phyloP scores from a whole-genome alignment of 306 rosid species.

The Biancaea sappan region DNA sequence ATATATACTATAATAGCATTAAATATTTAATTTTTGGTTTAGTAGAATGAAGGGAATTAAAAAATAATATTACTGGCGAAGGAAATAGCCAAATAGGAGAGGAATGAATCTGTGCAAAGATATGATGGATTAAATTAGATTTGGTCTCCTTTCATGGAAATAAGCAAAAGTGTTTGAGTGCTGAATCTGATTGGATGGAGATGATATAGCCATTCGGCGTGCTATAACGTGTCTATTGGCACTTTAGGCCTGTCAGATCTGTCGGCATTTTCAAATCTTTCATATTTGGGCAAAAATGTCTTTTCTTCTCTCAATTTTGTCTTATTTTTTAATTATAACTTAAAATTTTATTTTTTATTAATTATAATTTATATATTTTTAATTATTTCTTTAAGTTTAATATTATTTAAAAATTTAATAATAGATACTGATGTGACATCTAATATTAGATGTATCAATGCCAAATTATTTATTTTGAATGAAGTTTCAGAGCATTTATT shows the following conservation, averaged over 20 bases:
- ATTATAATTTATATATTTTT: too few species aligned
- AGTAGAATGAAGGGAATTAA: background rate
- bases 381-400: too few species aligned
- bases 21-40: background rate
- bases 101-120: background rate
- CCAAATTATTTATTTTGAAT: too few species aligned
- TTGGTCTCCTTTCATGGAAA: background rate
- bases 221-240: background rate
- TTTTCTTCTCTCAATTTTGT: too few species aligned
- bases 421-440: too few species aligned
- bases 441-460: too few species aligned
- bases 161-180: background rate
- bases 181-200: background rate
- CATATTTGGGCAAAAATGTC: too few species aligned
- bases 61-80: background rate
- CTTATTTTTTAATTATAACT: too few species aligned
- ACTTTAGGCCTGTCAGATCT: background rate
- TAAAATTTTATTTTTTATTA: too few species aligned
- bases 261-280: background rate
- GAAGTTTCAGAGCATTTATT: too few species aligned
- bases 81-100: background rate
- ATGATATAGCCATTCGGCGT: background rate
- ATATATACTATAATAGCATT: too few species aligned
- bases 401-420: too few species aligned
- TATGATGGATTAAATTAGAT: background rate